These are phyloP conservation scores for Geranium brycei DNA, from an alignment of 345 rosid genomes.

Conservation along the genomic window DNA sequence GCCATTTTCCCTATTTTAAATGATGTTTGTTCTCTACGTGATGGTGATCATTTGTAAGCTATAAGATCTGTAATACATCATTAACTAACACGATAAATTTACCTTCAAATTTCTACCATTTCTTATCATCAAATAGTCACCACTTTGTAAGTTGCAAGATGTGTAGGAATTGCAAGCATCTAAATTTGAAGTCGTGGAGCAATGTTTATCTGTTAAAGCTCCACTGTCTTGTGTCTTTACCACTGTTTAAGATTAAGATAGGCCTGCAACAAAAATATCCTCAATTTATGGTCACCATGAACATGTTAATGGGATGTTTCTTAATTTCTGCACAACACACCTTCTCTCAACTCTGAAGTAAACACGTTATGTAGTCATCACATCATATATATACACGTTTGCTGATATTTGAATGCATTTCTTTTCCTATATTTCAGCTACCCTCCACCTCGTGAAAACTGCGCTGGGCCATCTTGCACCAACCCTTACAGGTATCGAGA, in stretches of 20 bases:
- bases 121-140: too few species aligned
- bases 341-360: background rate
- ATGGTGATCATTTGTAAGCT: background rate
- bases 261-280: background rate
- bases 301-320: background rate
- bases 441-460: conserved; percentile 81
- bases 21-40: background rate
- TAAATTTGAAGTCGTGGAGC: too few species aligned
- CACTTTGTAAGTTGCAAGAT: too few species aligned
- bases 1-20: too few species aligned
- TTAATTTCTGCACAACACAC: too few species aligned
- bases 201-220: too few species aligned
- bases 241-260: too few species aligned
- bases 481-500: conserved; percentile 80
- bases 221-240: too few species aligned
- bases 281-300: background rate
- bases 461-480: conserved; percentile 67
- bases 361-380: background rate
- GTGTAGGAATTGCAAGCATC: too few species aligned
- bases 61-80: too few species aligned
- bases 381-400: background rate
- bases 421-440: conserved; percentile 35
- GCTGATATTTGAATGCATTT: conserved; percentile 3
- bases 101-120: too few species aligned
- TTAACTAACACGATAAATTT: background rate